These are phyloP conservation scores for Taphrina flavorubra DNA, from an alignment of 1,139 yeast genomes.

Conservation along the genomic window DNA sequence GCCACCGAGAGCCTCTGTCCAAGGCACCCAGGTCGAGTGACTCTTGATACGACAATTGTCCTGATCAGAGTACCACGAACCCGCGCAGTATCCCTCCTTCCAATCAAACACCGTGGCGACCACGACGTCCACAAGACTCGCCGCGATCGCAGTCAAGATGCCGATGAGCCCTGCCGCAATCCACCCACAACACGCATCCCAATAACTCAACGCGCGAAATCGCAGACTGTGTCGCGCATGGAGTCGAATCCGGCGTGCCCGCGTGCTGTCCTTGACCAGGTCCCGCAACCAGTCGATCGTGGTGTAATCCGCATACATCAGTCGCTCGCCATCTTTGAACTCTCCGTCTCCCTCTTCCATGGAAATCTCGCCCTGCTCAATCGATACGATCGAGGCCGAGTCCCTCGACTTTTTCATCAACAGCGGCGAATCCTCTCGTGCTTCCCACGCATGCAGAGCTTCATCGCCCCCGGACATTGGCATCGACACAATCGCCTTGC, in stretches of 20 bases:
- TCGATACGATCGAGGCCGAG: conserved; percentile 1
- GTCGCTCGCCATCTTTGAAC: conserved; percentile 32
- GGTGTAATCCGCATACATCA: conserved; percentile 66
- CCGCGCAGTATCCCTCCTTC: conserved; percentile 61
- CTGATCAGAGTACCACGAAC: conserved; percentile 22
- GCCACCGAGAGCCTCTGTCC: conserved; percentile 14
- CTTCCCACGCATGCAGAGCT: conserved; percentile 5
- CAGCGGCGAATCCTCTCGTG: conserved; percentile 11
- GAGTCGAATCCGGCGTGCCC: conserved; percentile 53
- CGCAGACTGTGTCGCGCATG: conserved; percentile 59
- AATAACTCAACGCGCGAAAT: conserved; percentile 54
- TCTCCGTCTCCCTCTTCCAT: neutral
- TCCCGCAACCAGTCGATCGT: conserved; percentile 73
- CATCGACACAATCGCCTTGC: neutral
- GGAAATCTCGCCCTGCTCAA: conserved; percentile 13
- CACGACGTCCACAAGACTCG: conserved; percentile 60
- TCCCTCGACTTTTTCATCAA: conserved; percentile 11
- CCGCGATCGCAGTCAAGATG: conserved; percentile 59
- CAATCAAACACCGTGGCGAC: conserved; percentile 63
- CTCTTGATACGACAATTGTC: conserved; percentile 22
- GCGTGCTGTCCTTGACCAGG: conserved; percentile 57
- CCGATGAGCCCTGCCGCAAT: conserved; percentile 49
- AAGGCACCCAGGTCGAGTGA: conserved; percentile 2
- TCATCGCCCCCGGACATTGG: neutral
- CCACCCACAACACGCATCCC: conserved; percentile 25